Conservation (phyloP, 495 filamentous ascomycete genomes). For the Podospora pseudocomata region DNA sequence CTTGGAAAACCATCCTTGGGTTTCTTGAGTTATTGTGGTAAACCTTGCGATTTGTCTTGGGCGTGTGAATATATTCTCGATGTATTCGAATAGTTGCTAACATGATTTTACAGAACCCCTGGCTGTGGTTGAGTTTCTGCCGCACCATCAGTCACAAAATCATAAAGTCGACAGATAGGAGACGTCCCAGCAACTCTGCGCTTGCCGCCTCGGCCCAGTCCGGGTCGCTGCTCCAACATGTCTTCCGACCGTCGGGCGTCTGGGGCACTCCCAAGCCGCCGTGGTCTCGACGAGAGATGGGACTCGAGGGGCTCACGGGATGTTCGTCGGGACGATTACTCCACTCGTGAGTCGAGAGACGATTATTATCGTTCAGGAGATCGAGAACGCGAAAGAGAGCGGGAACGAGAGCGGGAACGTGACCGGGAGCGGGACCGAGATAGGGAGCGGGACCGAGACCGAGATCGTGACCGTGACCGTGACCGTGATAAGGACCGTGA, state of each 20-base stretch:
- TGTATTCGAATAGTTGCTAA: background rate
- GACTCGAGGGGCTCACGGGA: background rate
- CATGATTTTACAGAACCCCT: background rate
- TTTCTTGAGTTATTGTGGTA: background rate
- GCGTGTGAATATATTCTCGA: background rate
- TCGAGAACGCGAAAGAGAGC: background rate
- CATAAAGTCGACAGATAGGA: too few species aligned
- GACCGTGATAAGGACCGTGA: background rate
- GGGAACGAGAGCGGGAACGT: background rate
- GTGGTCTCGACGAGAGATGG: background rate
- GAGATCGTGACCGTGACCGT: background rate
- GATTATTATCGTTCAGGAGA: background rate
- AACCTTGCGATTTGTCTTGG: background rate
- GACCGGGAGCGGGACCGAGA: background rate
- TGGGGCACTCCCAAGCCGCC: background rate
- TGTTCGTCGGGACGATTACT: background rate
- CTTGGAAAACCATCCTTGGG: too few species aligned
- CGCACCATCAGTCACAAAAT: background rate
- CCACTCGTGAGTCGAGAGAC: background rate
- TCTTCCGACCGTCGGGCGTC: background rate
- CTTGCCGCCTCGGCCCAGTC: background rate
- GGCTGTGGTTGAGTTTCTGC: background rate
- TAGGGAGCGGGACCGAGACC: background rate
- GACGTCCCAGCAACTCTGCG: background rate
- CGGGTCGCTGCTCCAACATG: background rate